Base-by-base conservation (phyloP, 2,329 filamentous ascomycete species). In the Colletotrichum endophyticum region DNA sequence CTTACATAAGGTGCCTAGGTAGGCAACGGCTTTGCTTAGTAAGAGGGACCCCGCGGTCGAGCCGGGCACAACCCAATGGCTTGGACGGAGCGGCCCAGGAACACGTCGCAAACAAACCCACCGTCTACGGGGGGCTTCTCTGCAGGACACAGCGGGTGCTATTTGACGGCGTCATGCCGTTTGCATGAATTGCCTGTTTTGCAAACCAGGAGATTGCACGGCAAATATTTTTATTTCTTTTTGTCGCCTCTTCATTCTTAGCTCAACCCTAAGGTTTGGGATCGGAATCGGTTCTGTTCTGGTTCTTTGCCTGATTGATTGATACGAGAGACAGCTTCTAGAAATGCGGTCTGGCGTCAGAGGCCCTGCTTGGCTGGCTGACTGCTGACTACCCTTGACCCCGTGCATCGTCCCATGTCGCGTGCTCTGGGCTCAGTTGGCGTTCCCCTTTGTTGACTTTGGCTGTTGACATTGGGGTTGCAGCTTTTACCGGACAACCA, bases 391-490 rank as follows among this genome's bases (percentile, higher is more conserved):
- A 30, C 19, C 9, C 25, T 13, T 36, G 36, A 3, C 57, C 30
- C 70, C 63, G 70, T 73, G 73, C 73, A 76, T 70, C 74, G 63
- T 73, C 74, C 70, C 70, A 76, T 76, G 74, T 73, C 74, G 74
- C 74, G 73, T 76, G 49, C 49, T 61, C 32, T 53, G 30, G 66
- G 34, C 56, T 22, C n/a, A 44, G 49, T 56, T 74, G 39, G 59
- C 59, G 59, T 22, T 53, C 44, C 44, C 44, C 44, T 64, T 73
- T 76, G 70, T 76, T 76, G 74, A 76, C 74, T 66, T 76, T 76
- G 57, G 39, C 44, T 76, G 49, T 76, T 76, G 70, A 76, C 70
- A 66, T 76, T 73, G 32, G 32, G 34, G 28, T 49, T 64, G 39
- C 36, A 39, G 36, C 1, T 53, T 68, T 36, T 76, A 57, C 73